Conservation (phyloP, 768 basidiomycete genomes). For the Mycena rebaudengoi region DNA sequence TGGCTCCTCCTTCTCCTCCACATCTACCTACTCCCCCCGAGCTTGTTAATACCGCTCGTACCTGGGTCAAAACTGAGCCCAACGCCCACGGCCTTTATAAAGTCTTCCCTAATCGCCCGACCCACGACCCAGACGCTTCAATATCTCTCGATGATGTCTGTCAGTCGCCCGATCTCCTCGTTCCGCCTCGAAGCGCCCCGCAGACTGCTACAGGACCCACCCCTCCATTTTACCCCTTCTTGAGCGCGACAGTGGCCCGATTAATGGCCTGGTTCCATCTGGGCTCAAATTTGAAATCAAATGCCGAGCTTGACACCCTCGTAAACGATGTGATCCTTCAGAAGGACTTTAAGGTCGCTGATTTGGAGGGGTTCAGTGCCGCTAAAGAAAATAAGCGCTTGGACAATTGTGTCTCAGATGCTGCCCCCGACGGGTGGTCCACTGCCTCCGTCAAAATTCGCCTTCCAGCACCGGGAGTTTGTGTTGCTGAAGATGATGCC, state of each 20-base stretch:
- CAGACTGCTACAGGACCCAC: slow-evolving; percentile 19
- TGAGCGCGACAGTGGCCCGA: slow-evolving; percentile 27
- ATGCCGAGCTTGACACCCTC: slow-evolving; percentile 29
- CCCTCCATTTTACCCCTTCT: slow-evolving; percentile 24
- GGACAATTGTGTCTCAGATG: slow-evolving; percentile 15
- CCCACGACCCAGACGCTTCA: slow-evolving; percentile 27
- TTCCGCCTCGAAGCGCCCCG: slow-evolving; percentile 15
- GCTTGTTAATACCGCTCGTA: too few species aligned
- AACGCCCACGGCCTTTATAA: slow-evolving; percentile 33
- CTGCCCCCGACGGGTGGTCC: slow-evolving; percentile 31
- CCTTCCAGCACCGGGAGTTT: slow-evolving; percentile 29
- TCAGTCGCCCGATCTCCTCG: slow-evolving; percentile 9
- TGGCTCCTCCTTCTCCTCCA: too few species aligned
- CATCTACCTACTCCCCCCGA: too few species aligned
- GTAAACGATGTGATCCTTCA: slow-evolving; percentile 34
- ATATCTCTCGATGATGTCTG: slow-evolving; percentile 21
- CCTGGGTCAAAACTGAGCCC: slow-evolving; percentile 25
- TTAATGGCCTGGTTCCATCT: slow-evolving; percentile 35
- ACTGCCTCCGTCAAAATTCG: slow-evolving; percentile 29
- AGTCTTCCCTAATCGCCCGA: slow-evolving; percentile 26
- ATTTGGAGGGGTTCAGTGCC: slow-evolving; percentile 32
- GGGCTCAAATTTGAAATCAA: slow-evolving; percentile 27
- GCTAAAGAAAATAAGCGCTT: slow-evolving; percentile 22
- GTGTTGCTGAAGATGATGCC: slow-evolving; percentile 33
- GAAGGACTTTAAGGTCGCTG: slow-evolving; percentile 30